Evolutionary conservation across 108 stramenopile species (phyloP).

Genomic region (Asterionellopsis glacialis): DNA sequence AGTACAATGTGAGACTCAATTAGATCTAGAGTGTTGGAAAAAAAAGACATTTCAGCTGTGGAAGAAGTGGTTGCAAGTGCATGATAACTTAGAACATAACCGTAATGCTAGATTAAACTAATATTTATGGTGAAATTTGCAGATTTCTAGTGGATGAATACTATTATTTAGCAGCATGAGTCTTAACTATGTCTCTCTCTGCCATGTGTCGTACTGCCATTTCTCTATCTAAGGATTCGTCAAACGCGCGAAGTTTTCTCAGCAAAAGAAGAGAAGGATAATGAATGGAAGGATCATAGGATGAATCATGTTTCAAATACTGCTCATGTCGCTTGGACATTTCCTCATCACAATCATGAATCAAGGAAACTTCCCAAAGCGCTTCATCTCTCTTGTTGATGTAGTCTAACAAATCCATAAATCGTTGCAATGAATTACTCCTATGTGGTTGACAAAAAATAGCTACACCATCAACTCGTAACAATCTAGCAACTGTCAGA

Average conservation of each 20-base stretch:
- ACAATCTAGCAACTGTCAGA: conserved; percentile 42
- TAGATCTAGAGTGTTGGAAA: too few species aligned
- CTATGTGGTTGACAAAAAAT: conserved; percentile 73
- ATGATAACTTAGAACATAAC: too few species aligned
- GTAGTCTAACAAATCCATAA: conserved; percentile 34
- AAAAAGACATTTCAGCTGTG: too few species aligned
- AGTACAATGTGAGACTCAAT: too few species aligned
- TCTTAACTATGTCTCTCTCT: too few species aligned
- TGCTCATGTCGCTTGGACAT: conserved; percentile 20
- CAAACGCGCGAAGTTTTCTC: conserved; percentile 44
- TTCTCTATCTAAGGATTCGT: conserved; percentile 7
- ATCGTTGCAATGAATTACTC: conserved; percentile 53
- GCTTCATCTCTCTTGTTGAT: conserved; percentile 9
- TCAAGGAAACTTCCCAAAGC: conserved; percentile 10
- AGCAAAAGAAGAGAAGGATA: conserved; percentile 48
- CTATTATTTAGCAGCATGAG: too few species aligned
- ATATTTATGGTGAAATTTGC: too few species aligned
- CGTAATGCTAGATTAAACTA: too few species aligned
- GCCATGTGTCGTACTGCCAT: too few species aligned
- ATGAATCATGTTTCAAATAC: not conserved
- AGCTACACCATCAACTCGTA: conserved; percentile 52
- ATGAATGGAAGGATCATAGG: conserved; percentile 61
- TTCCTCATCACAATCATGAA: conserved; percentile 11
- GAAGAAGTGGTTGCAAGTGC: too few species aligned
- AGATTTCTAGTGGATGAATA: too few species aligned